These are phyloP conservation scores for Protomyces lactucae-debilis DNA, from an alignment of 1,139 yeast species.

Conservation along the genomic window DNA sequence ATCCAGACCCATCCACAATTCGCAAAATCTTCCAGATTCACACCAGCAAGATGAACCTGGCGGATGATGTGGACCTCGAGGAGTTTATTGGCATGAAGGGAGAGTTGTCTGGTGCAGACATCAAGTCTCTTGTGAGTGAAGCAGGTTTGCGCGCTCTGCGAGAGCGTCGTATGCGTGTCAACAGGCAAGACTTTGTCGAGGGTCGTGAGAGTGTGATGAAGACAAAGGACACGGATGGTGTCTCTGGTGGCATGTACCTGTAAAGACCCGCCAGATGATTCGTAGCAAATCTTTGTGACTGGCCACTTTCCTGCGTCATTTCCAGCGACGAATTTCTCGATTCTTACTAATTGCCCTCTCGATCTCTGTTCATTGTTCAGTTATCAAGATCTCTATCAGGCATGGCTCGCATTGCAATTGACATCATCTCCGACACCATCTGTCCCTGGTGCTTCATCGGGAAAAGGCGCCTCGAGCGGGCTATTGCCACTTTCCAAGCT, in stretches of 20 bases:
- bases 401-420: slow-evolving; percentile 18
- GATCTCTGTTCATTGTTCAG: too few species aligned
- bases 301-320: background rate
- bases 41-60: slow-evolving; percentile 88
- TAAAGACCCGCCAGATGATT: slow-evolving; percentile 35
- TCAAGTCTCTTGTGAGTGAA: slow-evolving; percentile 96
- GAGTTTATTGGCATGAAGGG: slow-evolving; percentile 88
- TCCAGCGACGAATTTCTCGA: too few species aligned
- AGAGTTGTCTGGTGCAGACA: slow-evolving; percentile 96
- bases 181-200: slow-evolving; percentile 86
- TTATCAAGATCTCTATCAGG: background rate
- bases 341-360: too few species aligned
- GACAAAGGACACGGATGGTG: slow-evolving; percentile 94
- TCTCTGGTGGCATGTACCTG: slow-evolving; percentile 81
- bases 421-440: slow-evolving; percentile 30
- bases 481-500: slow-evolving; percentile 24
- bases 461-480: slow-evolving; percentile 28
- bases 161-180: slow-evolving; percentile 97
- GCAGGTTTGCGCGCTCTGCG: slow-evolving; percentile 94
- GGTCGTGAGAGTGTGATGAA: slow-evolving; percentile 97
- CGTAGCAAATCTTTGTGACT: slow-evolving; percentile 31
- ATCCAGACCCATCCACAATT: slow-evolving; percentile 89
- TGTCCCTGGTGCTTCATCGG: slow-evolving; percentile 33
- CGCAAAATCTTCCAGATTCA: slow-evolving; percentile 90
- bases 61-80: slow-evolving; percentile 82